These are phyloP conservation scores for Castanea crenata DNA, from an alignment of 306 rosid genomes.

Conservation along the genomic window DNA sequence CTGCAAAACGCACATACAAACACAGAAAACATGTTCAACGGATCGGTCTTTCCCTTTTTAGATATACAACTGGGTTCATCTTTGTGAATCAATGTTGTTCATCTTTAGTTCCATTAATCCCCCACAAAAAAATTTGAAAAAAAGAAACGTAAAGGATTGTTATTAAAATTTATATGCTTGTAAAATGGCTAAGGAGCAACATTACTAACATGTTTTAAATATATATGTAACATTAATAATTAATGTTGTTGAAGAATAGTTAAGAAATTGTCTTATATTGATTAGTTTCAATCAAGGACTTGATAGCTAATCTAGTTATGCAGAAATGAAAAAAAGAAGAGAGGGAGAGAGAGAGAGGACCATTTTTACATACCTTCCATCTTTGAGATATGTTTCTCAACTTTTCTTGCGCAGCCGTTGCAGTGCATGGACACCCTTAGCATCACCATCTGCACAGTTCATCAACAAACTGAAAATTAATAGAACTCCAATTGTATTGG, in stretches of 20 bases:
- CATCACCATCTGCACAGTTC: slow-evolving; percentile 60
- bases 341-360: not conserved
- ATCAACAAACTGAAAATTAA: slow-evolving; percentile 4
- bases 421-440: slow-evolving; percentile 94
- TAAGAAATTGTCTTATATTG: not conserved
- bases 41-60: not conserved
- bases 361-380: slow-evolving; percentile 56
- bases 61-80: not conserved
- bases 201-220: not conserved
- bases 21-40: not conserved
- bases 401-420: slow-evolving; percentile 85
- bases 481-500: not conserved
- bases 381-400: slow-evolving; percentile 83
- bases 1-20: not conserved
- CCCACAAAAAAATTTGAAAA: not conserved
- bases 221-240: not conserved
- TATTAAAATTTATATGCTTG: not conserved
- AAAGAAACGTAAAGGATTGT: not conserved
- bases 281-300: not conserved
- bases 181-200: not conserved
- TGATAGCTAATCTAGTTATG: slow-evolving; percentile 6
- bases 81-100: not conserved
- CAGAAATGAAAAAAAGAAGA: not conserved
- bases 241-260: not conserved
- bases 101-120: not conserved